Percentiles rank a stretch among this genome's conserved stretches.
These are phyloP conservation scores for Persicaria tinctoria DNA, from an alignment of 148 eudicot species.

Conservation along the genomic window DNA sequence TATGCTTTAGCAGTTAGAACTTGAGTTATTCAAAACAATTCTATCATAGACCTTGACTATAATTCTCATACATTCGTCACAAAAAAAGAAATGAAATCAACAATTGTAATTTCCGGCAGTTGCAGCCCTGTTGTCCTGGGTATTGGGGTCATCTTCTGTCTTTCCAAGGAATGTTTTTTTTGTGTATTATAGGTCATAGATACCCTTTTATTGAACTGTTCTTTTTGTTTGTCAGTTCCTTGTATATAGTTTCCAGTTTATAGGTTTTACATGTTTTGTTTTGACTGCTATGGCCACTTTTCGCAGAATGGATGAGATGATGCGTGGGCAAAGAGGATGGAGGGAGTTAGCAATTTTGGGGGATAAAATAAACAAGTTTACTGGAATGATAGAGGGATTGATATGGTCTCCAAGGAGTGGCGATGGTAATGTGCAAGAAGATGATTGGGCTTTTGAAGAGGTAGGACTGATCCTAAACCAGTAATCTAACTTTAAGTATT, in stretches of 20 bases:
- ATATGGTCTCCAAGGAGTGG: constrained; percentile 94
- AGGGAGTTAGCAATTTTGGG: constrained; percentile 89
- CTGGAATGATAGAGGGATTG: constrained; percentile 92
- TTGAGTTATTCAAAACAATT: background rate
- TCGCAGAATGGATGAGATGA: constrained; percentile 99
- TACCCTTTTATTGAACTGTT: background rate
- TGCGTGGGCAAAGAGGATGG: constrained; percentile 99
- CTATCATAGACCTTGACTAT: too few species aligned
- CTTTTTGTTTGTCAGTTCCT: background rate
- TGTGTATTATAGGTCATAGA: background rate
- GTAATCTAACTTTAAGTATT: background rate
- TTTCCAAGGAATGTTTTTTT: background rate
- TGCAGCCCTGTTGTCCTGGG: background rate
- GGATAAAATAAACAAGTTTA: constrained; percentile 89
- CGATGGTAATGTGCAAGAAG: constrained; percentile 56
- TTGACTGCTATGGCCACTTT: constrained; percentile 8
- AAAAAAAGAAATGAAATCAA: too few species aligned
- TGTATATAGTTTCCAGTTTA: background rate
- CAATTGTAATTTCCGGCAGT: background rate
- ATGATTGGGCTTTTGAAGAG: constrained; percentile 95
- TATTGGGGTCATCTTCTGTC: too few species aligned
- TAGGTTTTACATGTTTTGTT: background rate
- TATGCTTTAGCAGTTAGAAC: background rate
- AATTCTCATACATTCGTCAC: too few species aligned
- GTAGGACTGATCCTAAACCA: constrained; percentile 27